Conservation (phyloP, 129 eudicot genomes). For the Saussurea involucrata region DNA sequence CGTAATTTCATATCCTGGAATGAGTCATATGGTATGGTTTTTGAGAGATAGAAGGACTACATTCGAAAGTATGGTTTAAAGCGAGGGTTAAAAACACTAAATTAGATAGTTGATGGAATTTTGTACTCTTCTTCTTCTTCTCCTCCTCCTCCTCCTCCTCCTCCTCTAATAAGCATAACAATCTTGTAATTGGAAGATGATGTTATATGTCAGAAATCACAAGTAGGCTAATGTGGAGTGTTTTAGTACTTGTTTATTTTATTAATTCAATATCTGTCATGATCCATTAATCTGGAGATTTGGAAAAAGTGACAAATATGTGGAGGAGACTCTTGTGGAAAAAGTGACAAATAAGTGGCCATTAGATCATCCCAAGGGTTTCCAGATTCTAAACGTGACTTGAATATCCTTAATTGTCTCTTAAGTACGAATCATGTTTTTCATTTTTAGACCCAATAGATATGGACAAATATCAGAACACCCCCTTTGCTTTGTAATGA, state of each 20-base stretch:
- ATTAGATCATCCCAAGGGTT: constrained; percentile 43
- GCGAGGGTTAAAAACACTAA: neutral
- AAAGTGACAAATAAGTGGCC: constrained; percentile 33
- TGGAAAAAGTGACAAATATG: constrained; percentile 26
- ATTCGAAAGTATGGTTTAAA: neutral
- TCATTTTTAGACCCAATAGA: neutral
- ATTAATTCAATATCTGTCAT: constrained; percentile 1
- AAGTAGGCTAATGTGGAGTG: neutral
- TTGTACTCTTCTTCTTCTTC: neutral
- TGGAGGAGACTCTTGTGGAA: constrained; percentile 10
- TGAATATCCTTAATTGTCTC: constrained; percentile 18
- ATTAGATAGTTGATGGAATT: neutral
- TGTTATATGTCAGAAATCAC: neutral
- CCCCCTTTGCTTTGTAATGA: neutral
- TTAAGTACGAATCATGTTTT: neutral
- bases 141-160: neutral
- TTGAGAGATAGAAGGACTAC: neutral
- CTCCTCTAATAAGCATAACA: neutral
- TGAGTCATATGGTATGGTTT: neutral
- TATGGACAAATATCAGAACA: neutral
- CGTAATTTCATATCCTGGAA: neutral
- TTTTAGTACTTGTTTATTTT: neutral
- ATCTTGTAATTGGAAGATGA: neutral
- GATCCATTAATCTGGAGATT: neutral
- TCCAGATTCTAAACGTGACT: constrained; percentile 18